Percentiles rank a stretch among this genome's conserved stretches.
Evolutionary conservation across 306 rosid species (phyloP).

Genomic region (Benincasa hispida): DNA sequence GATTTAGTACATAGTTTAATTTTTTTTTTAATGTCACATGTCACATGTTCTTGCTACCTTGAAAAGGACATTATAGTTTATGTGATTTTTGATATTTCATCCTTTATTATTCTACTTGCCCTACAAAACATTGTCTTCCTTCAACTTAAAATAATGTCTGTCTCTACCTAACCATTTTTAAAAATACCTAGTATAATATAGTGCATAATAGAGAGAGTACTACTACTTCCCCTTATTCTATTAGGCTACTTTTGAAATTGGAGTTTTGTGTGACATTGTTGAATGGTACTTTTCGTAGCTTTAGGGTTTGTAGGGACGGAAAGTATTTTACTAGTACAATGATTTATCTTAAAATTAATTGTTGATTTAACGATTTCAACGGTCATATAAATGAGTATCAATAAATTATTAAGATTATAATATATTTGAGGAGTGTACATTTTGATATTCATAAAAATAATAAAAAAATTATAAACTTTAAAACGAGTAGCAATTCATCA

Average conservation of each 20-base stretch:
- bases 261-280: not conserved
- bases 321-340: not conserved
- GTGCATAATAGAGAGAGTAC: not conserved
- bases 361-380: not conserved
- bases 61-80: not conserved
- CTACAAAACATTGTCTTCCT: not conserved
- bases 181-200: not conserved
- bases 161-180: not conserved
- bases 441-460: not conserved
- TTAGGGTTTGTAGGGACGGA: not conserved
- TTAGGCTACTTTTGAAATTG: not conserved
- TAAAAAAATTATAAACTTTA: no score
- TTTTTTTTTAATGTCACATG: not conserved
- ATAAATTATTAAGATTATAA: no score
- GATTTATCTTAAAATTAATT: not conserved
- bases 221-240: not conserved
- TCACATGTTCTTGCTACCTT: constrained; percentile 2
- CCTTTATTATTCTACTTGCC: not conserved
- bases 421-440: not conserved
- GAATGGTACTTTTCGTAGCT: not conserved
- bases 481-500: no score
- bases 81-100: not conserved
- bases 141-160: no score
- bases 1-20: not conserved
- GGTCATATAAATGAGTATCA: not conserved